These are phyloP conservation scores for Pseudocercospora fuligena DNA, from an alignment of 2,329 filamentous ascomycete genomes.

Conservation along the genomic window DNA sequence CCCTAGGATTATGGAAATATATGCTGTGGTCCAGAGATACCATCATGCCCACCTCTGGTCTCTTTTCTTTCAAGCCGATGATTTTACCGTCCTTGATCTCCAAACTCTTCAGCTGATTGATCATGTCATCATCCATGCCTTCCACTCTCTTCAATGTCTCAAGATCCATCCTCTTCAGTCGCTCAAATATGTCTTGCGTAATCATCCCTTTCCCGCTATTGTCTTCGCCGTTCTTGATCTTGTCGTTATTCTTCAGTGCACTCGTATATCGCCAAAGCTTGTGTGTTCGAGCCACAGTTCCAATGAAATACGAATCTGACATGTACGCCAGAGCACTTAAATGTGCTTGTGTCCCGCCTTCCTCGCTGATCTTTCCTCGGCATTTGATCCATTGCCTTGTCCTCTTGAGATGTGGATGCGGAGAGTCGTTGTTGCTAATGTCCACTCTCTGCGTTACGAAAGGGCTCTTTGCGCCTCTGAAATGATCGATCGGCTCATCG, in stretches of 20 bases:
- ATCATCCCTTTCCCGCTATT: slow-evolving; percentile 31
- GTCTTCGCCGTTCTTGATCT: slow-evolving; percentile 15
- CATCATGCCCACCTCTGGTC: slow-evolving; percentile 78
- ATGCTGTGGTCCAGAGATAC: slow-evolving; percentile 76
- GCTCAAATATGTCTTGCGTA: slow-evolving; percentile 50
- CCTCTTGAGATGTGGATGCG: slow-evolving; percentile 67
- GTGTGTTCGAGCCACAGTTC: slow-evolving; percentile 81
- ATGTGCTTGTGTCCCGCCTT: slow-evolving; percentile 78
- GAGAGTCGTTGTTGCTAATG: slow-evolving; percentile 58
- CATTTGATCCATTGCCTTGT: slow-evolving; percentile 73
- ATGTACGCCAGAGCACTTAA: slow-evolving; percentile 90
- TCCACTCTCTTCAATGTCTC: slow-evolving; percentile 48
- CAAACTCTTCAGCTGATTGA: slow-evolving; percentile 53
- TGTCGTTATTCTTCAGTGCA: slow-evolving; percentile 27
- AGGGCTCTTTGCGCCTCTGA: slow-evolving; percentile 51
- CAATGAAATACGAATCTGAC: slow-evolving; percentile 86
- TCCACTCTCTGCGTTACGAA: slow-evolving; percentile 64
- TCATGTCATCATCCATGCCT: slow-evolving; percentile 57
- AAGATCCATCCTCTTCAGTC: slow-evolving; percentile 51
- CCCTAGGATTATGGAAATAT: slow-evolving; percentile 58
- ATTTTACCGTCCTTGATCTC: slow-evolving; percentile 45
- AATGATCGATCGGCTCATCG: slow-evolving; percentile 39
- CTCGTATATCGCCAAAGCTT: slow-evolving; percentile 73
- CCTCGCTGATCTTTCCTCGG: slow-evolving; percentile 72
- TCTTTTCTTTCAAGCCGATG: slow-evolving; percentile 56